Evolutionary conservation across 768 basidiomycete genomes (phyloP).

Genomic region (Lactifluus volemus): DNA sequence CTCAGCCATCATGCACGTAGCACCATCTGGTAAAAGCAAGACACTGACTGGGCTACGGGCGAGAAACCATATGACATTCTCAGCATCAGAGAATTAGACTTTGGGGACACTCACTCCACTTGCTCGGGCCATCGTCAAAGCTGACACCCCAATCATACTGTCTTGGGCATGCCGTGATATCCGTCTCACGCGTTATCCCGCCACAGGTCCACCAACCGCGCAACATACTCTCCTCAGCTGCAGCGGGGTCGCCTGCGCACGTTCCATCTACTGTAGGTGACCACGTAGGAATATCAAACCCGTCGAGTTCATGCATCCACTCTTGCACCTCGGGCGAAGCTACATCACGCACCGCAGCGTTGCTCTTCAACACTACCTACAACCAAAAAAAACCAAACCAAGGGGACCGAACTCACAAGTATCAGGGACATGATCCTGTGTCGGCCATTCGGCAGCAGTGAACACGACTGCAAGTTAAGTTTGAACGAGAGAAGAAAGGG

Average conservation of each 20-base stretch:
- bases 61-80: constrained; percentile 9
- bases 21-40: not conserved
- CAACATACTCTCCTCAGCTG: constrained; percentile 45
- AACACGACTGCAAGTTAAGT: constrained; percentile 34
- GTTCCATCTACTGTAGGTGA: constrained; percentile 59
- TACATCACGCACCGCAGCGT: constrained; percentile 16
- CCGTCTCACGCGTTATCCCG: constrained; percentile 46
- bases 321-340: constrained; percentile 53
- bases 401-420: constrained; percentile 37
- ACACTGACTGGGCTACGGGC: constrained; percentile 41
- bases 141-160: constrained; percentile 73
- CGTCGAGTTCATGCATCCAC: constrained; percentile 74
- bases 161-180: constrained; percentile 61
- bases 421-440: constrained; percentile 49
- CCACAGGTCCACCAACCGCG: constrained; percentile 93
- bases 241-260: constrained; percentile 50
- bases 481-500: not conserved
- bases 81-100: not conserved
- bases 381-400: not conserved
- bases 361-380: too few relatives aligned
- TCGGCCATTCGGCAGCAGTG: constrained; percentile 46
- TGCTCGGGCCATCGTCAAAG: constrained; percentile 84
- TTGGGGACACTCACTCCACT: constrained; percentile 51
- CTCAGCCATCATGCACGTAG: not conserved
- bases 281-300: constrained; percentile 57